These are phyloP conservation scores for Heterobasidion annosum DNA, from an alignment of 1,284 basidiomycete genomes.

Conservation along the genomic window DNA sequence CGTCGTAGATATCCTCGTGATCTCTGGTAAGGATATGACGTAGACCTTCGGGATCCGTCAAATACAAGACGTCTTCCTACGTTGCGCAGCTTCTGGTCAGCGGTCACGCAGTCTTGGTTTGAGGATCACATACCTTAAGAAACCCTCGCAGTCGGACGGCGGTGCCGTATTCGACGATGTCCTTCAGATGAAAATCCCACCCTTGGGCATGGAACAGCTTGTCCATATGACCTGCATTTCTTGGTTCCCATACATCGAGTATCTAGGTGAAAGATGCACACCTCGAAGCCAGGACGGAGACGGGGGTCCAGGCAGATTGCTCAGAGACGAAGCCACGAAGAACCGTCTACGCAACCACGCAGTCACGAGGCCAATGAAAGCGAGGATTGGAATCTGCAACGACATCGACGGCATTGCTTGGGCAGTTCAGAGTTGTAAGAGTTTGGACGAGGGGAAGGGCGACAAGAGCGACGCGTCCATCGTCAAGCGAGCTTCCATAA, in stretches of 20 bases:
- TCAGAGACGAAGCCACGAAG: neutral
- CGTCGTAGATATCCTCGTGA: conserved; percentile 17
- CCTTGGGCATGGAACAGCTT: neutral
- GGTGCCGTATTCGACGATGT: conserved; percentile 8
- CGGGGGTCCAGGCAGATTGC: neutral
- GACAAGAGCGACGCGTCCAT: neutral
- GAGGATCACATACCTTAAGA: neutral
- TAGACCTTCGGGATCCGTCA: conserved; percentile 17
- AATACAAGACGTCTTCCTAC: conserved; percentile 12
- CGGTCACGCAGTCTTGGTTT: neutral
- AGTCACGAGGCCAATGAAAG: neutral
- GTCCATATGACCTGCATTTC: neutral
- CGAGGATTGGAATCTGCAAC: neutral
- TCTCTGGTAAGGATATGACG: conserved; percentile 22
- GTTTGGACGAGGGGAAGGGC: neutral
- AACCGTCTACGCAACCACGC: neutral
- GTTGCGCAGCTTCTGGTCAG: no score
- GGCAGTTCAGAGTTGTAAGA: no score
- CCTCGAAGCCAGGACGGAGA: neutral
- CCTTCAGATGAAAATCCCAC: neutral
- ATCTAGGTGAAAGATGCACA: neutral
- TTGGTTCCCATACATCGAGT: neutral
- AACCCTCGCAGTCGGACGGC: neutral
- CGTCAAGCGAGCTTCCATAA: neutral
- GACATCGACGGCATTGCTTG: neutral